phyloP scores from a whole-genome alignment of 441 rosid genomes.

The Euphorbia schlechtendalii region DNA sequence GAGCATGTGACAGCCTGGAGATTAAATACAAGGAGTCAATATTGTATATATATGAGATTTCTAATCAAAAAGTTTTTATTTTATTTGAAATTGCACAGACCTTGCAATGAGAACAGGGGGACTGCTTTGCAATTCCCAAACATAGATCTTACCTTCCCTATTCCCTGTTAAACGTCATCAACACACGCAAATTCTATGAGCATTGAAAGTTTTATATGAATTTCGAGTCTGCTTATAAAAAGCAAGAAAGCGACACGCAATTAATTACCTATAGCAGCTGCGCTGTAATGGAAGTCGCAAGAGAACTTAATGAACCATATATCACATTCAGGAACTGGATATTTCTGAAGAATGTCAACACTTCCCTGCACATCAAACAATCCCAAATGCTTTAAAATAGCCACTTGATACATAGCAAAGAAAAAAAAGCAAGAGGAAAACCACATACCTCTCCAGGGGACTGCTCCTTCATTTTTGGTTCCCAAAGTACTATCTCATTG shows the following conservation, averaged over 20 bases:
- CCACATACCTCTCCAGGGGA: constrained; percentile 91
- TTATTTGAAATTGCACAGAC: constrained; percentile 24
- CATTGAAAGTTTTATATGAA: neutral
- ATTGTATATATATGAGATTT: neutral
- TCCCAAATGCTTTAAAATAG: neutral
- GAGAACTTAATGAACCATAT: constrained; percentile 99
- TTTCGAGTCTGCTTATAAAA: neutral
- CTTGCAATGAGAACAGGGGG: constrained; percentile 85
- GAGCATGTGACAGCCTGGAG: constrained; percentile 62
- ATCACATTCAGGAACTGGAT: constrained; percentile 90
- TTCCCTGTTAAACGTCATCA: constrained; percentile 48
- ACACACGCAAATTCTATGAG: neutral
- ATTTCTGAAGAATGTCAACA: constrained; percentile 78
- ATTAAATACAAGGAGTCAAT: constrained; percentile 1
- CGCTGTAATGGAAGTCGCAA: constrained; percentile 67
- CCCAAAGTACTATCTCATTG: constrained; percentile 93
- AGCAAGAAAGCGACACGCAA: neutral
- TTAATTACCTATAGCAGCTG: constrained; percentile 69
- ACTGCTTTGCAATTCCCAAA: constrained; percentile 89
- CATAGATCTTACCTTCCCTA: constrained; percentile 87
- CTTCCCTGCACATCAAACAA: constrained; percentile 49
- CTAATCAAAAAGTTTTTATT: neutral
- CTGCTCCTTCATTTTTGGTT: constrained; percentile 89
- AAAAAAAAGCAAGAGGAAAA: constrained; percentile 1
- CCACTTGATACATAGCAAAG: neutral